Base-by-base conservation (phyloP, 345 rosid genomes). In the Syzygium jambos region DNA sequence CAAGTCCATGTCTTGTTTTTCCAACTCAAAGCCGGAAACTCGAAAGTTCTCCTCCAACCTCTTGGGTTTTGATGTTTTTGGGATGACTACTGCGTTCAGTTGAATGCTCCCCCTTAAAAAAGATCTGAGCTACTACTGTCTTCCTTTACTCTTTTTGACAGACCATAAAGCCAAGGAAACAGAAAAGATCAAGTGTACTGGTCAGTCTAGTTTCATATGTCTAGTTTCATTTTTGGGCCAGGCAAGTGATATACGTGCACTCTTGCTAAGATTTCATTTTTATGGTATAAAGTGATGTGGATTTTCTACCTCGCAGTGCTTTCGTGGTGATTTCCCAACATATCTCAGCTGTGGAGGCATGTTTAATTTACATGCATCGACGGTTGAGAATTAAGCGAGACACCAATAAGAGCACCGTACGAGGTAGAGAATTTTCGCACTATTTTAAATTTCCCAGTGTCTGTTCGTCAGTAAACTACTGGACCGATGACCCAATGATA, bases 21-120 rank as follows among this genome's bases (percentile, higher is more conserved):
- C 84, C 86, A 95, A 86, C 88, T 94, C 94, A 14, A 96, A 95
- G 85, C 95, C 93, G 21, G 90, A 93, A 86, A 95, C 96, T 83
- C 90, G 59, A 53, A 91, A 93, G 73, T 96, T 96, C 90, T 95
- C 96, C 82, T 92, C 89, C 89, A 97, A 85, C 88, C 98, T 97
- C 86, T 90, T 93, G 12, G 90, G 78, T 84, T 94, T 96, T 1
- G 94, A 93, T 82, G 97, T 87, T 87, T 97, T 95, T 25, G 98
- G 98, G 85, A 97, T 97, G 65, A 96, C 92, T 22, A 89, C 95
- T 0, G 94, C 93, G 93, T 96, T 91, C 49, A 95, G 92, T 57
- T 96, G 98, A 57, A 96, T 93, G 89, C 94, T 97, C 95, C 96
- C 95, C 46, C 93, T 93, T 7, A 95, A 95, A 61, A 91, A 95